Conservation (phyloP, 148 eudicot genomes). For the Bassia scoparia region DNA sequence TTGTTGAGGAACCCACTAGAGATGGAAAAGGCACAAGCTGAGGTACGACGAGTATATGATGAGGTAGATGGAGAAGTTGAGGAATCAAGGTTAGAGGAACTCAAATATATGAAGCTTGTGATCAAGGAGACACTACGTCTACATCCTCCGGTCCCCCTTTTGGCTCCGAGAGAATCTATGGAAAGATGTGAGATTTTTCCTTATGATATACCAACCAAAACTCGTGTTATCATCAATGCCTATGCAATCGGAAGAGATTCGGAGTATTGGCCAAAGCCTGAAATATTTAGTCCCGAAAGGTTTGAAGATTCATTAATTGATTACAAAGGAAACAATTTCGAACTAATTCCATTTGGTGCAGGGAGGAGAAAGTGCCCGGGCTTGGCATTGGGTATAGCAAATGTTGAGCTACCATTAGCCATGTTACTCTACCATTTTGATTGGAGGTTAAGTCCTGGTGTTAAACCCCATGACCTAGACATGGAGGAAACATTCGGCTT, state of each 20-base stretch:
- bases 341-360: constrained; percentile 35
- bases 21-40: constrained; percentile 35
- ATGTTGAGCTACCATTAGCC: constrained; percentile 29
- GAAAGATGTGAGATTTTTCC: constrained; percentile 6
- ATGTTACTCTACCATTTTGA: constrained; percentile 30
- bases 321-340: constrained; percentile 27
- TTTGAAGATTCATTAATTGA: constrained; percentile 25
- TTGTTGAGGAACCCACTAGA: constrained; percentile 32
- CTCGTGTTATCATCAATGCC: constrained; percentile 25
- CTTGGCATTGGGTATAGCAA: constrained; percentile 24
- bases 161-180: constrained; percentile 29
- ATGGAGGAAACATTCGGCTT: constrained; percentile 29
- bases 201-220: constrained; percentile 21
- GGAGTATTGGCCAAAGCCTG: constrained; percentile 28
- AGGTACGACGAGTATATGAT: constrained; percentile 21
- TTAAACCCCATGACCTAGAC: constrained; percentile 17
- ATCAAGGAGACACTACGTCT: constrained; percentile 34
- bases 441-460: constrained; percentile 29
- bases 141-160: constrained; percentile 34
- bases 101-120: constrained; percentile 26
- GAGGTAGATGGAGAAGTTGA: constrained; percentile 1
- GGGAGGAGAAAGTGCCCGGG: constrained; percentile 40
- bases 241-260: constrained; percentile 38
- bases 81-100: constrained; percentile 15
- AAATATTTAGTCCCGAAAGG: constrained; percentile 33